These are phyloP conservation scores for Alternaria arborescens DNA, from an alignment of 2,329 filamentous ascomycete species.

Conservation along the genomic window DNA sequence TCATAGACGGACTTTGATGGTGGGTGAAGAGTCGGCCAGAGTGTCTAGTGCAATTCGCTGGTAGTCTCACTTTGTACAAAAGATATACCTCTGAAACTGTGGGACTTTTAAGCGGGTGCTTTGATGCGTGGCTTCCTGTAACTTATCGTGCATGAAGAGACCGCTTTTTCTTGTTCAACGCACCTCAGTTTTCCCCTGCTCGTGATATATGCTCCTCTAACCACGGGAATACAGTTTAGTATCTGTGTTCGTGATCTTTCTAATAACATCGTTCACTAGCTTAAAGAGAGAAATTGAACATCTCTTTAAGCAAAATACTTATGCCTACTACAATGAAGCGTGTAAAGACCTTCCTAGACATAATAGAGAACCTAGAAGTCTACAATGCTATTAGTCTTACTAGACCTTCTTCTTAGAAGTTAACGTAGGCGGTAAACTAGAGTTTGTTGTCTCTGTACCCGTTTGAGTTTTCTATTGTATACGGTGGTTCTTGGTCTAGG, in stretches of 20 bases:
- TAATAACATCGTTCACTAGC: not conserved
- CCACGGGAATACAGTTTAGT: not conserved
- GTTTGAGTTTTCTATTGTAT: too few species aligned
- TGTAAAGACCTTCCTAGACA: too few species aligned
- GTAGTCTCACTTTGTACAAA: constrained; percentile 51
- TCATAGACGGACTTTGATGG: constrained; percentile 45
- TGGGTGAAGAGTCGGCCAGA: constrained; percentile 46
- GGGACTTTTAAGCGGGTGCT: constrained; percentile 46
- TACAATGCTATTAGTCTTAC: too few species aligned
- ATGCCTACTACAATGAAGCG: too few species aligned
- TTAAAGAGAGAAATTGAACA: too few species aligned
- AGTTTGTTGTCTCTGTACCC: not conserved
- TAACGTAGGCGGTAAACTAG: too few species aligned
- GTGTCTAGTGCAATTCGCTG: constrained; percentile 43
- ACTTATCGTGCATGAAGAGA: constrained; percentile 53
- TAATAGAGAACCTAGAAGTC: too few species aligned
- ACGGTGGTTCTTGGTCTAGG: not conserved
- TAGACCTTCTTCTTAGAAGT: too few species aligned
- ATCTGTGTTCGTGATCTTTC: not conserved
- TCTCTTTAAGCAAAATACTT: too few species aligned
- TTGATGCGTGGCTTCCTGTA: constrained; percentile 50
- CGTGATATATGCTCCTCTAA: not conserved
- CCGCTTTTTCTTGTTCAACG: constrained; percentile 39
- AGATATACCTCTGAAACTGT: constrained; percentile 46
- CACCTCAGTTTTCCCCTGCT: not conserved